Conservation (phyloP, 148 eudicot species). For the Dianthus caryophyllus region DNA sequence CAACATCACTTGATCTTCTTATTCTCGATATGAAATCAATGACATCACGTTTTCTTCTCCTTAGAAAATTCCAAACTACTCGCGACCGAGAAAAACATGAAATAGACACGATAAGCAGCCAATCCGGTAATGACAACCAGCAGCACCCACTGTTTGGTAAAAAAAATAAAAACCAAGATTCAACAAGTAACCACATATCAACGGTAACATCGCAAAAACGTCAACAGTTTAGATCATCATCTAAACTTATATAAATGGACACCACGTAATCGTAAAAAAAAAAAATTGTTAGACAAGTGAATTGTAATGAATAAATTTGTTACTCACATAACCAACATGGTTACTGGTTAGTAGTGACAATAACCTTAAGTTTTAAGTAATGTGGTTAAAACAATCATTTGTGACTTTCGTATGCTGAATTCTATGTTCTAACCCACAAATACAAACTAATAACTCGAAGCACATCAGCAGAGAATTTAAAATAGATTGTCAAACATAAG, state of each 20-base stretch:
- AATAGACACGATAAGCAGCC: slow-evolving; percentile 64
- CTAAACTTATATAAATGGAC: background rate
- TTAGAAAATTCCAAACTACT: background rate
- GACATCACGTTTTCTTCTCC: background rate
- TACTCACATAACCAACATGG: background rate
- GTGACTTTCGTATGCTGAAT: background rate
- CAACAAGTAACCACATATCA: background rate
- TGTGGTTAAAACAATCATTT: too few relatives aligned
- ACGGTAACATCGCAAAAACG: too few relatives aligned
- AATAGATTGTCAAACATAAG: too few relatives aligned
- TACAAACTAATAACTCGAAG: too few relatives aligned
- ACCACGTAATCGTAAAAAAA: too few relatives aligned
- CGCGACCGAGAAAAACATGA: background rate
- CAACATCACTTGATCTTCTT: too few relatives aligned
- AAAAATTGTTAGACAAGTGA: too few relatives aligned
- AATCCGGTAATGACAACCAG: slow-evolving; percentile 53
- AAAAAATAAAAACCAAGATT: background rate
- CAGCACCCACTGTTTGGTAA: slow-evolving; percentile 65
- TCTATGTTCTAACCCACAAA: too few relatives aligned
- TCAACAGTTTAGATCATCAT: background rate
- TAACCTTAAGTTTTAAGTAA: background rate
- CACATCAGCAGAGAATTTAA: too few relatives aligned
- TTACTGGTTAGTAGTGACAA: background rate
- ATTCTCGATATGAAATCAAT: too few relatives aligned
- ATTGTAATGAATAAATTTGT: background rate